A percentile compares a stretch with the other conserved stretches of the same genome.
phyloP scores from a whole-genome alignment of 2,329 filamentous ascomycete species.

The Neobulgaria alba region DNA sequence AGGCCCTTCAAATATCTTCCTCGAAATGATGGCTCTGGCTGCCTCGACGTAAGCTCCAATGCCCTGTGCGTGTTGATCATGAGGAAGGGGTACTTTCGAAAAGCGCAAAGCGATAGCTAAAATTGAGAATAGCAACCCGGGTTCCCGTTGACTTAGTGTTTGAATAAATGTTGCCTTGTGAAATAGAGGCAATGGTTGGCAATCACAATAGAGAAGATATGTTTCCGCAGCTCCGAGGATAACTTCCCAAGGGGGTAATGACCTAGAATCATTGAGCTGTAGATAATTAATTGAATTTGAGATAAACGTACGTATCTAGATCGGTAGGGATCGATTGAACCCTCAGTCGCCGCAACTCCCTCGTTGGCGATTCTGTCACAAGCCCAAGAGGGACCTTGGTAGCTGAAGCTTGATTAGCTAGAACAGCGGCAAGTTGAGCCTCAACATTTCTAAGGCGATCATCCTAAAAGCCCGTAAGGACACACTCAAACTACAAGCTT shows the following conservation, averaged over 20 bases:
- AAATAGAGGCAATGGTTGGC: slow-evolving; percentile 42
- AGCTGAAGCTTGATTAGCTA: slow-evolving; percentile 17
- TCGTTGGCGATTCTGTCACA: slow-evolving; percentile 9
- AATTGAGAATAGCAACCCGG: slow-evolving; percentile 29
- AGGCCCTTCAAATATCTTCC: slow-evolving; percentile 29
- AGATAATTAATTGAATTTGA: neutral
- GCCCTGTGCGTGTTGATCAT: neutral
- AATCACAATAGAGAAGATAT: slow-evolving; percentile 41
- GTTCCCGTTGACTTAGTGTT: slow-evolving; percentile 32
- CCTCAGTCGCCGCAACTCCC: neutral
- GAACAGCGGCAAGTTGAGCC: slow-evolving; percentile 23
- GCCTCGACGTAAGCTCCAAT: slow-evolving; percentile 32
- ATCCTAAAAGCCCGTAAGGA: slow-evolving; percentile 19
- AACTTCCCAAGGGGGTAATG: slow-evolving; percentile 32
- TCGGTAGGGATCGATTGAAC: slow-evolving; percentile 2
- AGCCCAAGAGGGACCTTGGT: slow-evolving; percentile 9
- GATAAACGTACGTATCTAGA: slow-evolving; percentile 9
- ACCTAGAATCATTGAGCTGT: slow-evolving; percentile 10
- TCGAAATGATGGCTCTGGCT: slow-evolving; percentile 28
- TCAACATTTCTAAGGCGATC: slow-evolving; percentile 23
- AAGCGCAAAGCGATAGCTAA: slow-evolving; percentile 38
- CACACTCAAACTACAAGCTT: too few relatives aligned
- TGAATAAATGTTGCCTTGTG: slow-evolving; percentile 32
- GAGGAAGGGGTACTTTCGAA: slow-evolving; percentile 17
- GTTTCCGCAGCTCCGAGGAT: slow-evolving; percentile 32